Base-by-base conservation (phyloP, 169 alveolate species). In the Babesia ovata region DNA sequence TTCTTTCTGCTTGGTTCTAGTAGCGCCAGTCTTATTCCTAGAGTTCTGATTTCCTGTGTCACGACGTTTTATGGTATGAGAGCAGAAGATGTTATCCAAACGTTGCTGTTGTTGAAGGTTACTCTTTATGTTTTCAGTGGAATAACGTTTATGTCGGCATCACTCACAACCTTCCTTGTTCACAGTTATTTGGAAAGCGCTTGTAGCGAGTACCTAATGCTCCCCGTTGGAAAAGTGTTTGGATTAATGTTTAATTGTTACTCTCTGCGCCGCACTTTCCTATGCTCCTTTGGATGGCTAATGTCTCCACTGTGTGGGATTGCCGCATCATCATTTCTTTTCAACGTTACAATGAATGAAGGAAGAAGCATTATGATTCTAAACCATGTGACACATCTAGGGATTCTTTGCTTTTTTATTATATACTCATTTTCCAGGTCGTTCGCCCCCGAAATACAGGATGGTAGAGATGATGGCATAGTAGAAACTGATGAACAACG, bases 251-350 rank as follows among this genome's bases (percentile, higher is more conserved):
- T 16, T 17, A 45, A 45, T 45, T 16, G 14, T 13, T 0, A 1
- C 2, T 45, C n/a, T 1, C 2, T 45, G 14, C 14, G 14, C 11
- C 50, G n/a, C 0, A n/a, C 26, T 65, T 26, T 65, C 29, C 49
- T 50, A 4, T 65, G 59, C 26, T 39, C 74, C 0, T 26, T 65
- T 21, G 74, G 74, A n/a, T 65, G 60, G 60, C 61, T 54, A 8
- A 19, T 65, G 11, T 49, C 74, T 6, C 61, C 52, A 16, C 19
- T 65, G 11, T 65, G 44, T n/a, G 74, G 74, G 10, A 24, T 49
- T 45, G 59, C 49, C 29, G 48, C 46, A 6, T 49, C 60, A 9
- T 14, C 70, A 8, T 50, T 65, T 33, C 21, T 65, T 1, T 33
- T 65, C 59, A 65, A 44, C 61, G 14, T 65, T 0, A 36, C 59